Percentiles rank a stretch among this genome's conserved stretches.
Conservation (phyloP, 1,139 yeast genomes). For the Lodderomyces theae region DNA sequence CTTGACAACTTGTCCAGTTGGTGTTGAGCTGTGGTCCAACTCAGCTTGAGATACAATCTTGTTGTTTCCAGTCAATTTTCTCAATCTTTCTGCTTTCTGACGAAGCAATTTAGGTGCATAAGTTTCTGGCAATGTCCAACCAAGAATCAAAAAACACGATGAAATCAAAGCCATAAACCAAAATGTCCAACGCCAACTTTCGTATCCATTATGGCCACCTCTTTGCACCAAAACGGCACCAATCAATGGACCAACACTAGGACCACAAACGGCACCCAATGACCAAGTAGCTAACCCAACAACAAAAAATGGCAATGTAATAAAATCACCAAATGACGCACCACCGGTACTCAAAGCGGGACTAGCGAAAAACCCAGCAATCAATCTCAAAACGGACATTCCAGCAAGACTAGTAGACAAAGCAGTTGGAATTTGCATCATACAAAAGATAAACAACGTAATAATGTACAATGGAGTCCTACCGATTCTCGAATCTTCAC, state of each 20-base stretch:
- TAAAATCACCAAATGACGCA: slow-evolving; percentile 32
- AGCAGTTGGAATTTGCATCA: slow-evolving; percentile 37
- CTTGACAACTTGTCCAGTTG: slow-evolving; percentile 18
- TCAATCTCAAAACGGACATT: slow-evolving; percentile 30
- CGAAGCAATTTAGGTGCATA: slow-evolving; percentile 42
- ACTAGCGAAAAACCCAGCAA: slow-evolving; percentile 35
- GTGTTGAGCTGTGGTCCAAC: slow-evolving; percentile 29
- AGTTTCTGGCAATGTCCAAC: slow-evolving; percentile 51
- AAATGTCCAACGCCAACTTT: slow-evolving; percentile 44
- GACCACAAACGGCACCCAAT: slow-evolving; percentile 33
- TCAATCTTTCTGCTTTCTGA: slow-evolving; percentile 45
- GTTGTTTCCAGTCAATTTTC: slow-evolving; percentile 43
- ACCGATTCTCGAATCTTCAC: slow-evolving; percentile 52
- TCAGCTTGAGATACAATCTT: slow-evolving; percentile 42
- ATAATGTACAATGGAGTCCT: slow-evolving; percentile 40
- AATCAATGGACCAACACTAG: slow-evolving; percentile 33
- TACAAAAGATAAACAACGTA: slow-evolving; percentile 28
- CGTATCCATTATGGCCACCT: slow-evolving; percentile 12
- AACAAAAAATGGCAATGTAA: slow-evolving; percentile 24
- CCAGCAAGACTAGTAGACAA: slow-evolving; percentile 29
- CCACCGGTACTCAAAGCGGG: slow-evolving; percentile 40
- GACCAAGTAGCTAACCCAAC: slow-evolving; percentile 30
- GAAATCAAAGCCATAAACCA: slow-evolving; percentile 42
- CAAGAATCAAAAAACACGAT: slow-evolving; percentile 31
- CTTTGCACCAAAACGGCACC: slow-evolving; percentile 26